phyloP scores from a whole-genome alignment of 768 basidiomycete genomes.

The Kwoniella sp. region DNA sequence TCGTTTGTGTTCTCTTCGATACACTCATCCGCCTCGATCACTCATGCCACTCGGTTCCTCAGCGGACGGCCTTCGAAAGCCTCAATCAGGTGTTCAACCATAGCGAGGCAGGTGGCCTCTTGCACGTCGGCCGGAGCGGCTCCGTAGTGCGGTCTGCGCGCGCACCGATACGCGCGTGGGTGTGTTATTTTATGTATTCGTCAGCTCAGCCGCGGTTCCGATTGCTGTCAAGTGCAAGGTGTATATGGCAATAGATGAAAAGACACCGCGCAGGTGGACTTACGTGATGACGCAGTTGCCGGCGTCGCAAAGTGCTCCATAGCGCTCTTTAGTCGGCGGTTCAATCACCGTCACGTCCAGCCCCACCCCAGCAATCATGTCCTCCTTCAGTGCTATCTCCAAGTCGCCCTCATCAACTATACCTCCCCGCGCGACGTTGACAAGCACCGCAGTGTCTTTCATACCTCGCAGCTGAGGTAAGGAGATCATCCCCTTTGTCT shows the following conservation, averaged over 20 bases:
- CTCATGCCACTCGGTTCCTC: slow-evolving; percentile 2
- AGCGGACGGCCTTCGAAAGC: neutral
- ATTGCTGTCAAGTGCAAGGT: neutral
- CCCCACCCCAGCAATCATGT: slow-evolving; percentile 44
- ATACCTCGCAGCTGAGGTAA: slow-evolving; percentile 44
- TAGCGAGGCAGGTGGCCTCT: slow-evolving; percentile 5
- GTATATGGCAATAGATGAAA: neutral
- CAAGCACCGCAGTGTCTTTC: slow-evolving; percentile 44
- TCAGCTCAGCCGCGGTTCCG: neutral
- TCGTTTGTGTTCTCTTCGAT: too few species aligned
- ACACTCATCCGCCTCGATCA: too few species aligned
- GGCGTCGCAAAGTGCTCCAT: slow-evolving; percentile 30
- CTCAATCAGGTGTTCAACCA: slow-evolving; percentile 14
- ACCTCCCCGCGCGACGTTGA: slow-evolving; percentile 57
- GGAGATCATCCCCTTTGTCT: slow-evolving; percentile 48
- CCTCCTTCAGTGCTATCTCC: slow-evolving; percentile 32
- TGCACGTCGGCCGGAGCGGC: slow-evolving; percentile 16
- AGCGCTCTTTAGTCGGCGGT: slow-evolving; percentile 36
- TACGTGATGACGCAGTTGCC: slow-evolving; percentile 13
- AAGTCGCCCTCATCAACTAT: slow-evolving; percentile 49
- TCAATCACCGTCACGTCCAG: slow-evolving; percentile 50
- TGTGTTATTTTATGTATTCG: neutral
- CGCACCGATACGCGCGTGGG: too few species aligned
- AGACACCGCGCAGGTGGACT: neutral
- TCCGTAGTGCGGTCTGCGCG: slow-evolving; percentile 16